Conservation (phyloP, 306 rosid genomes). For the Acmispon strigosus region DNA sequence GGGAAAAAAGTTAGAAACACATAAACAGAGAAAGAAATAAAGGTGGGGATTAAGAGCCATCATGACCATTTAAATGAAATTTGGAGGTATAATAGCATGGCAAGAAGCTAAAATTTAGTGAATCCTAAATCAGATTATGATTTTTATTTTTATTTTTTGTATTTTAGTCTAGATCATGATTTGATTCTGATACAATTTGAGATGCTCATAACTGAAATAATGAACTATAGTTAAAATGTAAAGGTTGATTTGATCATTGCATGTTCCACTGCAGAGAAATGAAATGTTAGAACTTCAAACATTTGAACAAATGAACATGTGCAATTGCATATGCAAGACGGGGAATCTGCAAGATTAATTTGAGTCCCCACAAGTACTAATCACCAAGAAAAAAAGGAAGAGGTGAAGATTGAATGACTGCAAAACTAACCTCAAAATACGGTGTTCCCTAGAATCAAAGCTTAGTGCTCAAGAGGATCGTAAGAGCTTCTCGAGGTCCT, state of each 20-base stretch:
- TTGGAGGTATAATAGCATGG: too few species aligned
- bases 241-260: not conserved
- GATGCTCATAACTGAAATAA: not conserved
- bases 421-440: slow-evolving; percentile 22
- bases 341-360: not conserved
- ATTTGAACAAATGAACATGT: not conserved
- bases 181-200: not conserved
- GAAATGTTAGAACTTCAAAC: not conserved
- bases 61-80: too few species aligned
- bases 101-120: not conserved
- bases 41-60: too few species aligned
- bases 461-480: slow-evolving; percentile 48
- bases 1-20: not conserved
- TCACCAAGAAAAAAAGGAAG: not conserved
- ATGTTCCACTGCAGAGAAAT: not conserved
- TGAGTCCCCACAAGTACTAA: not conserved
- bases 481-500: slow-evolving; percentile 63
- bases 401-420: slow-evolving; percentile 7
- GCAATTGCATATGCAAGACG: not conserved
- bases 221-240: not conserved
- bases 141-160: not conserved
- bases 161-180: not conserved
- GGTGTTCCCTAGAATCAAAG: not conserved
- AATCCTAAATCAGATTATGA: not conserved
- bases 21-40: not conserved